Evolutionary conservation across 108 stramenopile genomes (phyloP), one percentile per base, ranked within the genome.

Genomic region (Nitzschia sp.): DNA sequence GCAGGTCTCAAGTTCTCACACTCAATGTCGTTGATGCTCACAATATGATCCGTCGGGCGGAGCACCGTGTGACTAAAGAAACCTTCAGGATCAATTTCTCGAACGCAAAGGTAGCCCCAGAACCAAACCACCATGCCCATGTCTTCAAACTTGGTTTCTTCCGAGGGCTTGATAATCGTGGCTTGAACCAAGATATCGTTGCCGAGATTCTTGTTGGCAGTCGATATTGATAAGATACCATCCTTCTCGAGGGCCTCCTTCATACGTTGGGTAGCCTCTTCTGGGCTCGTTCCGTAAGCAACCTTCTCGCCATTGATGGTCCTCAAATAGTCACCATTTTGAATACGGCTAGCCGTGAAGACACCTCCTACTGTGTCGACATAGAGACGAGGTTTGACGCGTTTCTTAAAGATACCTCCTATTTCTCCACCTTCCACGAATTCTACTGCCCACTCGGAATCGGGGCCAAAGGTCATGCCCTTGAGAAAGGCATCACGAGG

Each of bases 151-250:
- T 54, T 80, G 75, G 80, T 79, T 8, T 80, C 53, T 11, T 76
- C 65, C 3, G 65, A 41, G 15, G 83, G 79, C 60, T 80, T 83
- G 73, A 83, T 69, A 10, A 83, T 41, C 1, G 83, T 83, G 11
- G 70, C 75, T 53, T 83, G 67, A 41, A 83, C 56, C 12, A 83
- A 37, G 53, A 72, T 67, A 53, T 84, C 83, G 14, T 69, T 51
- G 17, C 79, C 79, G 7, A 25, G 29, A 11, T 72, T 46, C 12
- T 63, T 41, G 67, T 83, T 83, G 24, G 53, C 70, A 8, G 67
- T 61, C 29, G 48, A 55, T 0, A 83, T 38, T 3, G 43, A 57
- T 17, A 83, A 34, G 11, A 70, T 53, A 14, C 67, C 70, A 11
- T 83, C 77, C 1, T 53, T 51, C 42, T 70, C 60, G 1, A 63